Percentiles rank a stretch among this genome's conserved stretches.
phyloP scores from a whole-genome alignment of 1,284 basidiomycete genomes.

The Irpex lacteus region DNA sequence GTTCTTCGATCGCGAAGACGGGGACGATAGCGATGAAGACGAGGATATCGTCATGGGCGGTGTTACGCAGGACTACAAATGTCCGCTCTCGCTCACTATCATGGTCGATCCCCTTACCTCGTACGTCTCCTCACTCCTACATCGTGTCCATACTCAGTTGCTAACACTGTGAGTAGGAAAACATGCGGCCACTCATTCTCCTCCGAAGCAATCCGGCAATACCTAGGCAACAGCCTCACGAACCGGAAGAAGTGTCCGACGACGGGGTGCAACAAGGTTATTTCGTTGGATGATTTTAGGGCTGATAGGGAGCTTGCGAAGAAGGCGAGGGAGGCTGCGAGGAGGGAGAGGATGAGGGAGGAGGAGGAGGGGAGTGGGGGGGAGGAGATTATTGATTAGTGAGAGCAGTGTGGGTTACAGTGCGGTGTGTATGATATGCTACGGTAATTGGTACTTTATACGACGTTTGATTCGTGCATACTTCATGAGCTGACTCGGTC shows the following conservation, averaged over 20 bases:
- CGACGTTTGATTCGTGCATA: neutral
- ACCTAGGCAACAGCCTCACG: conserved; percentile 38
- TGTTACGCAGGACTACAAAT: conserved; percentile 76
- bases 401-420: no score
- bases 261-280: conserved; percentile 61
- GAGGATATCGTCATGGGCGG: conserved; percentile 85
- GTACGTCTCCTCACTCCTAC: conserved; percentile 36
- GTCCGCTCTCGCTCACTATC: conserved; percentile 68
- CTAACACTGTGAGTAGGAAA: conserved; percentile 34
- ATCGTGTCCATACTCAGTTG: neutral
- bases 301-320: conserved; percentile 57
- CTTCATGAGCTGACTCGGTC: neutral
- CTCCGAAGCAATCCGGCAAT: conserved; percentile 53
- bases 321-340: conserved; percentile 52
- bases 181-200: conserved; percentile 76
- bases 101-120: conserved; percentile 73
- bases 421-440: neutral
- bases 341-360: conserved; percentile 46
- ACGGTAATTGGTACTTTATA: conserved; percentile 6
- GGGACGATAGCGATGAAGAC: conserved; percentile 73
- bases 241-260: conserved; percentile 57
- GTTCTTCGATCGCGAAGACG: conserved; percentile 70
- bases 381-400: conserved; percentile 59
- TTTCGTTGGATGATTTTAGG: conserved; percentile 50
- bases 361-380: conserved; percentile 47